Evolutionary conservation across 2,329 filamentous ascomycete genomes (phyloP).

Genomic region (Paecilomyces formosus): DNA sequence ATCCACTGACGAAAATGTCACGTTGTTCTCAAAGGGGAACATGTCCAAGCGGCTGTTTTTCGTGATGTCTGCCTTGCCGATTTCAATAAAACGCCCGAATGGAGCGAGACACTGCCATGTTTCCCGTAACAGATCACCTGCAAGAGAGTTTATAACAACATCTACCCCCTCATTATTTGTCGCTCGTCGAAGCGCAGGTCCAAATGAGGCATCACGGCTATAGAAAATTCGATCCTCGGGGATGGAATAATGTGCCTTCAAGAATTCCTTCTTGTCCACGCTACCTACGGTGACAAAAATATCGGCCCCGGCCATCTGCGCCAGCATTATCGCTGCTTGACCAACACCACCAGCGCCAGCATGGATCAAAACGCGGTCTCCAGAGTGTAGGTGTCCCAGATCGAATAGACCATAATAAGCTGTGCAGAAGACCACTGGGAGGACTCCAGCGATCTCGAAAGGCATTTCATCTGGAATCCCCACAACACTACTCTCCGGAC

Average conservation of each 20-base stretch:
- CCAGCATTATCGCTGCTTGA: slow-evolving; percentile 3
- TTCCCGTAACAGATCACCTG: slow-evolving; percentile 6
- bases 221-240: slow-evolving; percentile 5
- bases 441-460: neutral
- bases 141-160: slow-evolving; percentile 7
- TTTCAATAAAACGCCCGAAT: slow-evolving; percentile 39
- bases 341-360: slow-evolving; percentile 6
- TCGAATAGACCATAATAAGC: slow-evolving; percentile 9
- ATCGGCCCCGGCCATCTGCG: neutral
- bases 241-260: slow-evolving; percentile 6
- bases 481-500: neutral
- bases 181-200: neutral
- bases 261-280: slow-evolving; percentile 1
- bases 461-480: neutral
- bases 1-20: neutral
- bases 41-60: neutral
- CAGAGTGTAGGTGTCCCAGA: slow-evolving; percentile 5
- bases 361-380: slow-evolving; percentile 8
- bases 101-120: slow-evolving; percentile 7
- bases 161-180: slow-evolving; percentile 1
- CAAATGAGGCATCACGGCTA: slow-evolving; percentile 1
- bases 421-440: neutral
- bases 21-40: neutral
- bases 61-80: slow-evolving; percentile 36
- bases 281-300: neutral